Evolutionary conservation across 1,284 basidiomycete genomes (phyloP).

Genomic region (Taiwanofungus camphoratus): DNA sequence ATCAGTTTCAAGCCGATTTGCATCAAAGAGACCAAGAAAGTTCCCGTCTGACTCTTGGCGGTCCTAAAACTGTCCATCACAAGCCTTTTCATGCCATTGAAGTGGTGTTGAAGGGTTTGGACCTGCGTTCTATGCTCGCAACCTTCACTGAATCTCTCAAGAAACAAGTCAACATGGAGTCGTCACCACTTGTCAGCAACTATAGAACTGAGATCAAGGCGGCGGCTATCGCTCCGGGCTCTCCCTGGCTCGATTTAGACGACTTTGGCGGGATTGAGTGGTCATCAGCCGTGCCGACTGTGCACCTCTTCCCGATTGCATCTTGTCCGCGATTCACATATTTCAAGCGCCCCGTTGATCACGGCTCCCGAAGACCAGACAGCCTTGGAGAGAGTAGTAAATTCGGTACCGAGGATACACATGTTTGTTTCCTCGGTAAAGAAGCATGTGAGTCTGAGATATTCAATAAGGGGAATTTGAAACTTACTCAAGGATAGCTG

Average conservation of each 20-base stretch:
- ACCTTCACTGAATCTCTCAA: conserved; percentile 73
- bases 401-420: conserved; percentile 86
- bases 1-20: conserved; percentile 83
- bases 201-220: conserved; percentile 42
- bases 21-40: conserved; percentile 90
- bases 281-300: conserved; percentile 46
- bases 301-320: conserved; percentile 71
- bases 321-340: conserved; percentile 84
- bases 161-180: conserved; percentile 42
- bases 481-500: conserved; percentile 34
- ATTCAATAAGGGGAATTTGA: neutral
- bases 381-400: conserved; percentile 53
- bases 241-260: conserved; percentile 73
- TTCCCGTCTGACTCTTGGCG: conserved; percentile 43
- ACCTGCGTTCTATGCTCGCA: conserved; percentile 77
- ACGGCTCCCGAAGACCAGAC: conserved; percentile 30
- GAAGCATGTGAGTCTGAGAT: conserved; percentile 52
- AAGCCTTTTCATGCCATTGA: conserved; percentile 95
- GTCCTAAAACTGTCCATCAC: conserved; percentile 58
- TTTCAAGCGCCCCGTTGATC: conserved; percentile 51
- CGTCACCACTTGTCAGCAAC: conserved; percentile 41
- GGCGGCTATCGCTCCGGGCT: conserved; percentile 34
- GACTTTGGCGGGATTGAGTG: conserved; percentile 86
- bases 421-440: conserved; percentile 79
- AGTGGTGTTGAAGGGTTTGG: conserved; percentile 73